Evolutionary conservation across 306 rosid genomes (phyloP).

Genomic region (Citrullus amarus): DNA sequence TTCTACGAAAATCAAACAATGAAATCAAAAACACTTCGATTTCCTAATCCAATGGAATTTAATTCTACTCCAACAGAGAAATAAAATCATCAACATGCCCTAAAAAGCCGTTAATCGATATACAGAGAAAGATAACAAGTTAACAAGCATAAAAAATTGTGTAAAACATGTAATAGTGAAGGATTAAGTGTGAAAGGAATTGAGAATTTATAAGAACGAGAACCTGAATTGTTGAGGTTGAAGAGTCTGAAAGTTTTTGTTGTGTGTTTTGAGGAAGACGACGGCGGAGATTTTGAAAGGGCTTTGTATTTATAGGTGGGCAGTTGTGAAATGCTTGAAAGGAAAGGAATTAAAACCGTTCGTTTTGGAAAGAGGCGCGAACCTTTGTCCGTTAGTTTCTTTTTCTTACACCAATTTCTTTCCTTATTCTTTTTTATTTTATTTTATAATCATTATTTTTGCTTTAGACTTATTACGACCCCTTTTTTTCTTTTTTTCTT

Average conservation of each 20-base stretch:
- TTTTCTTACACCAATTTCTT: background rate
- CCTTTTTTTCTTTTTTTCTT: background rate
- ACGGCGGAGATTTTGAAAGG: slow-evolving; percentile 7
- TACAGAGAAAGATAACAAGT: background rate
- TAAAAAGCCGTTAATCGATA: background rate
- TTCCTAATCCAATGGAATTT: background rate
- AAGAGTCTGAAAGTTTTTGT: background rate
- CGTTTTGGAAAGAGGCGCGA: slow-evolving; percentile 4
- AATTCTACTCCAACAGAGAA: background rate
- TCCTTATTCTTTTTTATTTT: background rate
- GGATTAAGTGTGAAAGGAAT: background rate
- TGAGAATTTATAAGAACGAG: background rate
- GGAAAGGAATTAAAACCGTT: background rate
- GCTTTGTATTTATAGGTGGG: background rate
- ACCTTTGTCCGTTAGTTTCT: background rate
- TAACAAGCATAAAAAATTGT: background rate
- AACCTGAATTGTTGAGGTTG: background rate
- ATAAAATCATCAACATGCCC: background rate
- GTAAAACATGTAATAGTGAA: background rate
- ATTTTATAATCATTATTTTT: background rate
- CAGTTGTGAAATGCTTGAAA: background rate
- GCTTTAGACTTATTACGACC: background rate
- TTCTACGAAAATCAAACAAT: background rate
- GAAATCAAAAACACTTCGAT: background rate
- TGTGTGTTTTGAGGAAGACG: background rate